Percentiles rank a stretch among this genome's conserved stretches.
These are phyloP conservation scores for Rhynchosporium graminicola DNA, from an alignment of 2,329 filamentous ascomycete genomes.

Conservation along the genomic window DNA sequence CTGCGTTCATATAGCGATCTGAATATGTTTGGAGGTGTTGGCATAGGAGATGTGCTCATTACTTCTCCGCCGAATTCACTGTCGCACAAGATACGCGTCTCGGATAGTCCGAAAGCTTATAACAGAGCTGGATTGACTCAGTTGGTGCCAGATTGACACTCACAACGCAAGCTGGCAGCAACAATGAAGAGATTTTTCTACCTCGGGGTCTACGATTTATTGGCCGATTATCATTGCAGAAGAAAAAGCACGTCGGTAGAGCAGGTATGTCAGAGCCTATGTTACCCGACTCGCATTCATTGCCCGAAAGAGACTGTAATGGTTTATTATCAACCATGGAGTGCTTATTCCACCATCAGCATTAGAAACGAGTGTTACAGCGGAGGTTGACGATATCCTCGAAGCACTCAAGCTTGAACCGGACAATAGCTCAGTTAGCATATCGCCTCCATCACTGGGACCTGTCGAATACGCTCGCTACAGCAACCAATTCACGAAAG, in stretches of 20 bases:
- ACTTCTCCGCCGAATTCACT: neutral
- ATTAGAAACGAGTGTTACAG: neutral
- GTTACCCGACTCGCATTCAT: neutral
- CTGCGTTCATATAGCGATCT: conserved; percentile 19
- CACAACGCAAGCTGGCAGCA: neutral
- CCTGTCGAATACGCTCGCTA: neutral
- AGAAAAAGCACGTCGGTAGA: neutral
- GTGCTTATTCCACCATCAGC: neutral
- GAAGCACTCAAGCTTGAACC: neutral
- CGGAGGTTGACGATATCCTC: neutral
- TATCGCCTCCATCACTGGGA: neutral
- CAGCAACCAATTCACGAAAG: neutral
- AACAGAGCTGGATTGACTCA: conserved; percentile 7
- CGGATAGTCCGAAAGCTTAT: neutral
- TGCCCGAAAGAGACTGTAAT: neutral
- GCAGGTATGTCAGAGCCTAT: conserved; percentile 1
- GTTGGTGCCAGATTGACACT: conserved; percentile 5
- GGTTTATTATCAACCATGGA: neutral
- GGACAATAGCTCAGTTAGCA: neutral
- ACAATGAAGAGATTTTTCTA: neutral
- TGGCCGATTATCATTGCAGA: neutral
- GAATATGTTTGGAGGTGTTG: conserved; percentile 48
- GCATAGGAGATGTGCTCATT: neutral
- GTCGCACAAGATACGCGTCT: neutral
- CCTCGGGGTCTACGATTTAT: conserved; percentile 1